Evolutionary conservation across 768 basidiomycete genomes (phyloP).

Genomic region (Phlegmacium glaucopus): DNA sequence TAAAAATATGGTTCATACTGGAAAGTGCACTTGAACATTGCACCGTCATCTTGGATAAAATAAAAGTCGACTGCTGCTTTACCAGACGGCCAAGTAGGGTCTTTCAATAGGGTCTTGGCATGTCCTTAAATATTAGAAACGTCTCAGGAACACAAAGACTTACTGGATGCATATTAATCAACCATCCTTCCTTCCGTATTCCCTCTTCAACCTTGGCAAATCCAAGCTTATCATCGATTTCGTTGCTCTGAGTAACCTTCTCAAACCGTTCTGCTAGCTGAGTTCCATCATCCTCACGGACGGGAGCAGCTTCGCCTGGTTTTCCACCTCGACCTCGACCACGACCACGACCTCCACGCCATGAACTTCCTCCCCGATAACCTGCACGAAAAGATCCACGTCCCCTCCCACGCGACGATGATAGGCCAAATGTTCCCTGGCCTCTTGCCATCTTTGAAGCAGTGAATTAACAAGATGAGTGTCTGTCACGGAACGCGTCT

Average conservation of each 20-base stretch:
- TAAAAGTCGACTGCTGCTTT: slow-evolving; percentile 93
- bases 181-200: slow-evolving; percentile 77
- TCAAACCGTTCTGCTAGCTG: slow-evolving; percentile 86
- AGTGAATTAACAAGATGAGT: too few relatives aligned
- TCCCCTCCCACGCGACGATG: slow-evolving; percentile 46
- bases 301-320: slow-evolving; percentile 48
- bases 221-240: slow-evolving; percentile 92
- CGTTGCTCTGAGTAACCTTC: slow-evolving; percentile 68
- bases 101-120: slow-evolving; percentile 77
- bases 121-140: neutral
- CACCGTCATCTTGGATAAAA: slow-evolving; percentile 96
- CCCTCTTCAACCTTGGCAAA: slow-evolving; percentile 84
- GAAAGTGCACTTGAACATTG: slow-evolving; percentile 92
- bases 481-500: slow-evolving; percentile 7
- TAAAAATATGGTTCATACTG: slow-evolving; percentile 94
- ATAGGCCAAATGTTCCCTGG: slow-evolving; percentile 53
- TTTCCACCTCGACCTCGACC: slow-evolving; percentile 51
- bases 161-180: slow-evolving; percentile 98
- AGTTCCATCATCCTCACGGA: slow-evolving; percentile 88
- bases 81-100: slow-evolving; percentile 79
- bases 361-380: slow-evolving; percentile 42
- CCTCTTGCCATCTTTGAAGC: slow-evolving; percentile 62
- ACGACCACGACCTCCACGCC: slow-evolving; percentile 55
- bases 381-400: slow-evolving; percentile 46
- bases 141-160: neutral